Conservation (phyloP, 208 protist species). For the Spironucleus salmonicida region DNA sequence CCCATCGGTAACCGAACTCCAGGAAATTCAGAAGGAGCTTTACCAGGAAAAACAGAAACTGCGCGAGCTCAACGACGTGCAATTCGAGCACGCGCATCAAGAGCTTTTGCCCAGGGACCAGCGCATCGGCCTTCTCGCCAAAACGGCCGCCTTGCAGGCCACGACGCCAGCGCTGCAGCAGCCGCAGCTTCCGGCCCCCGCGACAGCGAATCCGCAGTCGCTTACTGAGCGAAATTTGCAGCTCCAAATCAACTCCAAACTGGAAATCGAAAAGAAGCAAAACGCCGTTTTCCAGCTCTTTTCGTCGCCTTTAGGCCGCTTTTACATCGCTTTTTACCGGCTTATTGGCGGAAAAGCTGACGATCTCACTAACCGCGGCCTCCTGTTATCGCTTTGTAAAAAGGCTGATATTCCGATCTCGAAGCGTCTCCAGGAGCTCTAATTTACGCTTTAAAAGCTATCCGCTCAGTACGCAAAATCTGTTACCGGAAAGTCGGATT, state of each 20-base stretch:
- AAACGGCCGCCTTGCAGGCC: too few relatives aligned
- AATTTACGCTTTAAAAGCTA: slow-evolving; percentile 11
- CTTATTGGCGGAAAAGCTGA: background rate
- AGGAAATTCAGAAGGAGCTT: too few relatives aligned
- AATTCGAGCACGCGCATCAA: too few relatives aligned
- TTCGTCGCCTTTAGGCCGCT: background rate
- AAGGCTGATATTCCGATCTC: slow-evolving; percentile 7
- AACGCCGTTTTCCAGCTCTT: slow-evolving; percentile 7
- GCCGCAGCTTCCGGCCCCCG: too few relatives aligned
- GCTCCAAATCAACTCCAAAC: background rate
- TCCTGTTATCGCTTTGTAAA: background rate
- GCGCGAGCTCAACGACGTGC: background rate
- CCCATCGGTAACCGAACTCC: too few relatives aligned
- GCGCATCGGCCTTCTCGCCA: too few relatives aligned
- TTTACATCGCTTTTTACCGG: background rate
- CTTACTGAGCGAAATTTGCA: background rate
- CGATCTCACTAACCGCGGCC: background rate
- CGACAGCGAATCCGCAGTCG: too few relatives aligned
- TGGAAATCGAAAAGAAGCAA: slow-evolving; percentile 1
- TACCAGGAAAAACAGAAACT: too few relatives aligned
- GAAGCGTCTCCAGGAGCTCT: background rate
- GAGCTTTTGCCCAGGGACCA: too few relatives aligned
- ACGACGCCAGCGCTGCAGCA: too few relatives aligned
- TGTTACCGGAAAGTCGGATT: background rate
- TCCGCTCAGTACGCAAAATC: background rate